Conservation (phyloP, 2,329 filamentous ascomycete species). For the Cercospora zeae-maydis region DNA sequence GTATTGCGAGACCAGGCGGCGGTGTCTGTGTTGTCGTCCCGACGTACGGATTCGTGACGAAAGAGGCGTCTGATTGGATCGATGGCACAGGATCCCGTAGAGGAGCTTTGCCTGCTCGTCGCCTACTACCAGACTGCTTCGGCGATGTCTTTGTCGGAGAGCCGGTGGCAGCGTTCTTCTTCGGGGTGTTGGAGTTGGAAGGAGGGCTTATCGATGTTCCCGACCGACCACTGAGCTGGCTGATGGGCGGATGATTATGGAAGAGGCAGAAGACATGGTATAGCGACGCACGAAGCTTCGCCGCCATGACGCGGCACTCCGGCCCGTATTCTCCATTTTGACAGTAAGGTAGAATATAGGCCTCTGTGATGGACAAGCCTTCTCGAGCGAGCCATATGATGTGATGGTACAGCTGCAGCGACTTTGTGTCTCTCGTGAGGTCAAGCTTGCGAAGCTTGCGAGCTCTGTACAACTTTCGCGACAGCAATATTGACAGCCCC, state of each 20-base stretch:
- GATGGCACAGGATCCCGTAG: conserved; percentile 49
- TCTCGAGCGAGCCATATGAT: conserved; percentile 95
- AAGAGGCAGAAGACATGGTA: conserved; percentile 97
- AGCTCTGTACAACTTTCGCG: conserved; percentile 76
- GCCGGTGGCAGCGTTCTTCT: conserved; percentile 13
- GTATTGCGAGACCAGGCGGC: conserved; percentile 33
- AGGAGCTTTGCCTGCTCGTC: conserved; percentile 33
- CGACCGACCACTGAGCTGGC: conserved; percentile 45
- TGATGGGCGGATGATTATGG: conserved; percentile 81
- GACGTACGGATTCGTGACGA: conserved; percentile 50
- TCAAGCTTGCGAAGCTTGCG: conserved; percentile 81
- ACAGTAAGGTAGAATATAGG: conserved; percentile 71
- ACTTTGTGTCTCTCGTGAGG: conserved; percentile 70
- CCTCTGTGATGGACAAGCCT: conserved; percentile 80
- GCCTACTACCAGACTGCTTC: conserved; percentile 24
- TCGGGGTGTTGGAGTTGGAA: conserved; percentile 20
- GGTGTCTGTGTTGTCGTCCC: conserved; percentile 41
- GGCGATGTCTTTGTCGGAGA: conserved; percentile 20
- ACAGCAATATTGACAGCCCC: conserved; percentile 83
- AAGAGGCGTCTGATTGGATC: conserved; percentile 50
- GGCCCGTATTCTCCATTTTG: conserved; percentile 68
- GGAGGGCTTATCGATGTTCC: conserved; percentile 25
- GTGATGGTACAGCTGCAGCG: conserved; percentile 78
- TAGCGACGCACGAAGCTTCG: conserved; percentile 89
- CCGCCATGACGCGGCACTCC: conserved; percentile 83